phyloP scores from a whole-genome alignment of 2,329 filamentous ascomycete genomes.

The Colletotrichum noveboracense region DNA sequence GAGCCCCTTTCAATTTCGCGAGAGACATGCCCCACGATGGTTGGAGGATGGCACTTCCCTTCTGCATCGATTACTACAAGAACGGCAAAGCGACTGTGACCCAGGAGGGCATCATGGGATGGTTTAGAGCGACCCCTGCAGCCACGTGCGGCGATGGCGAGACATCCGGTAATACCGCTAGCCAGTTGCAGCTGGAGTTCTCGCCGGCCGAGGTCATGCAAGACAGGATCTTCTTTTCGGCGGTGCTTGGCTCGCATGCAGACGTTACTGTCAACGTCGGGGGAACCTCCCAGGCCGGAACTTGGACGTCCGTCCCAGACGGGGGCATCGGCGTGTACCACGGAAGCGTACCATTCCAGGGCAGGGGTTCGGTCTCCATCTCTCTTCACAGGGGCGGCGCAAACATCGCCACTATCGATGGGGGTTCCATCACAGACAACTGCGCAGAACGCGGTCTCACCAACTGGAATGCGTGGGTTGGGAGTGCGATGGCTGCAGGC shows the following conservation, averaged over 20 bases:
- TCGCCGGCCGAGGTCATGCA: constrained; percentile 16
- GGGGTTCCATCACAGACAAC: background rate
- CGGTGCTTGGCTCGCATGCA: constrained; percentile 25
- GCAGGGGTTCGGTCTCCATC: constrained; percentile 25
- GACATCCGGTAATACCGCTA: constrained; percentile 32
- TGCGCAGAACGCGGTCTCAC: background rate
- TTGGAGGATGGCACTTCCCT: constrained; percentile 53
- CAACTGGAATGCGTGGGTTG: constrained; percentile 17
- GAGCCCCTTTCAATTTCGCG: constrained; percentile 53
- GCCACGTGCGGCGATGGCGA: constrained; percentile 29
- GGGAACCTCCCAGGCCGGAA: background rate
- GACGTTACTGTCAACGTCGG: constrained; percentile 29
- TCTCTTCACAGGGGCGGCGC: constrained; percentile 29
- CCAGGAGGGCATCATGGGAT: constrained; percentile 30
- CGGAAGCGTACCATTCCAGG: constrained; percentile 26
- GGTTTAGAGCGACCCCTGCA: constrained; percentile 33
- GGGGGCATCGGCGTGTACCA: constrained; percentile 32
- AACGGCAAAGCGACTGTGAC: constrained; percentile 33
- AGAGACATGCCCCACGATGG: constrained; percentile 52
- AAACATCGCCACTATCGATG: background rate
- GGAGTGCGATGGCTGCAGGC: background rate
- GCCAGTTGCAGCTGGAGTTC: constrained; percentile 27
- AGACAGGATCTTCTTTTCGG: constrained; percentile 27
- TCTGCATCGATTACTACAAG: constrained; percentile 55
- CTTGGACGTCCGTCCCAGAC: background rate